Evolutionary conservation across 331 rosid genomes (phyloP).

Genomic region (Acacia concinna): DNA sequence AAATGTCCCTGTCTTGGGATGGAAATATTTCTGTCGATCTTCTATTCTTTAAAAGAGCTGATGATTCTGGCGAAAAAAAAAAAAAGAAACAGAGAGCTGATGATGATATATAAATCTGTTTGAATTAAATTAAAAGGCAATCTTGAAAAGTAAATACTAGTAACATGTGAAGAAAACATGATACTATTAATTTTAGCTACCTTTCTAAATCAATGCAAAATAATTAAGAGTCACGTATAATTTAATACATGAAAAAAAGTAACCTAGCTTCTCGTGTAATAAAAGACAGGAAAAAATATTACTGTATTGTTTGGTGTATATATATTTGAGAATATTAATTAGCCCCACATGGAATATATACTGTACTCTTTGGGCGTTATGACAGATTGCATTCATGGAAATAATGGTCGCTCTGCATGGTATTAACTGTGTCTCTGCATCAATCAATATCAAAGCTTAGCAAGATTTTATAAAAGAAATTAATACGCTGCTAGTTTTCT

Average conservation of each 20-base stretch:
- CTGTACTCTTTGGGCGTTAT: neutral
- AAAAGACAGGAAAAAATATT: neutral
- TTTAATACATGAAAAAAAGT: too few relatives aligned
- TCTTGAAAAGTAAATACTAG: too few relatives aligned
- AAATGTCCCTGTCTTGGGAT: neutral
- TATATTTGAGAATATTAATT: neutral
- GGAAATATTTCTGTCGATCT: neutral
- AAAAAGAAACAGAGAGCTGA: too few relatives aligned
- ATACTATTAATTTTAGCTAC: neutral
- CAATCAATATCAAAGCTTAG: neutral
- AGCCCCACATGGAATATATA: neutral
- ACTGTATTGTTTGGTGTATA: neutral
- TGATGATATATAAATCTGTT: too few relatives aligned
- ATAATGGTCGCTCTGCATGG: neutral
- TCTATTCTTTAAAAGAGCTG: neutral
- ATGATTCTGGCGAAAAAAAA: too few relatives aligned
- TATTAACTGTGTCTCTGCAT: neutral
- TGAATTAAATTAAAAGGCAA: neutral
- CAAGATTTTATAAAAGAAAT: neutral
- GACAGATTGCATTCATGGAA: neutral
- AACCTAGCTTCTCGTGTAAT: neutral
- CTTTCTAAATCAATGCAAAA: neutral
- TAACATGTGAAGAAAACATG: neutral
- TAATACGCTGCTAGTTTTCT: neutral
- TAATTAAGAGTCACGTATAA: neutral